Evolutionary conservation across 208 protist genomes (phyloP).

Genomic region (Leishmania tarentolae): DNA sequence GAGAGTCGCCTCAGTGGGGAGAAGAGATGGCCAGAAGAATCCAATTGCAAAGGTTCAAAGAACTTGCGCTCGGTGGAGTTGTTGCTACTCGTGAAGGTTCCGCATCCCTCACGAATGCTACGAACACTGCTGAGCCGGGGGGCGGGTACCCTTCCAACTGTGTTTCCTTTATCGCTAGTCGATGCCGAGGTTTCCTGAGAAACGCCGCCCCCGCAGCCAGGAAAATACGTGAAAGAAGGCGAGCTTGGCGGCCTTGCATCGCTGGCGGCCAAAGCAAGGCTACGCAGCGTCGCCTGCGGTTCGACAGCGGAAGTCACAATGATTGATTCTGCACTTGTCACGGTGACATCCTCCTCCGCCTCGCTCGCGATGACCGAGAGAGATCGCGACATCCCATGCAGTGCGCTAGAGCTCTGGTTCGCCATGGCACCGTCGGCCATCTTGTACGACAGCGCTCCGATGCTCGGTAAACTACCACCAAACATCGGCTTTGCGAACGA

Average conservation of each 20-base stretch:
- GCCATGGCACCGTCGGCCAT: background rate
- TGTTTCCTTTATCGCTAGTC: background rate
- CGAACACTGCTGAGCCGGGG: background rate
- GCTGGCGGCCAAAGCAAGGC: background rate
- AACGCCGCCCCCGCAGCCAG: background rate
- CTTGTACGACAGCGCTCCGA: background rate
- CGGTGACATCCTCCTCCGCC: background rate
- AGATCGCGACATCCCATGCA: slow-evolving; percentile 1
- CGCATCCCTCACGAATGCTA: background rate
- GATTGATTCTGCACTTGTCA: background rate
- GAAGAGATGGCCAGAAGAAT: background rate
- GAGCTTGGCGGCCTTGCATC: slow-evolving; percentile 13
- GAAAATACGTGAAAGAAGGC: slow-evolving; percentile 31
- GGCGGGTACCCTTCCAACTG: background rate
- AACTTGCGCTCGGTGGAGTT: slow-evolving; percentile 10
- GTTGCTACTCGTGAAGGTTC: slow-evolving; percentile 9
- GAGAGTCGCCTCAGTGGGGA: slow-evolving; percentile 6
- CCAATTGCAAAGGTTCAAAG: slow-evolving; percentile 25
- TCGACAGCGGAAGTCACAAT: background rate
- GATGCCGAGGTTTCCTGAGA: background rate
- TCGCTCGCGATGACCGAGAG: slow-evolving; percentile 8
- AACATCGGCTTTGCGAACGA: background rate
- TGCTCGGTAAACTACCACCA: background rate
- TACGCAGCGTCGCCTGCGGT: background rate
- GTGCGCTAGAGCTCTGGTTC: slow-evolving; percentile 7